These are phyloP conservation scores for Monosporozyma yasuniensis DNA, from an alignment of 805 yeast species.

Conservation along the genomic window DNA sequence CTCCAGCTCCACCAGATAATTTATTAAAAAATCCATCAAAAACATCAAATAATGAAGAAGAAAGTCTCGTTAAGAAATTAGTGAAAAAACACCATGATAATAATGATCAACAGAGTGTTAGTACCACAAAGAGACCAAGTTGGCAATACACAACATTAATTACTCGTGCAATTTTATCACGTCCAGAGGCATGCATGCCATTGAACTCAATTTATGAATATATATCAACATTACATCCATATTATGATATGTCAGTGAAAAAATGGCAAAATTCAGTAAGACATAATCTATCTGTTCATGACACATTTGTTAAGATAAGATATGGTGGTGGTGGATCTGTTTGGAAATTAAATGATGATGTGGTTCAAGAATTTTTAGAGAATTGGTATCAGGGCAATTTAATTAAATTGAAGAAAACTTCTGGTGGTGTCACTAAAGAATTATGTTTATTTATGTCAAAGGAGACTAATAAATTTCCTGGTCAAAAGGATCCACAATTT, in stretches of 20 bases:
- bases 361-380: constrained; percentile 71
- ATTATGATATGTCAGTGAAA: constrained; percentile 26
- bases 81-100: background rate
- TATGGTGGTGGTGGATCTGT: constrained; percentile 99
- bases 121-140: constrained; percentile 65
- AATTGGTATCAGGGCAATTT: constrained; percentile 70
- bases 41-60: background rate
- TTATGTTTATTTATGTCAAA: constrained; percentile 58
- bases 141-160: constrained; percentile 96
- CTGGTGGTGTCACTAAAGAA: constrained; percentile 70
- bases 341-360: constrained; percentile 87
- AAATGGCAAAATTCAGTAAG: constrained; percentile 98
- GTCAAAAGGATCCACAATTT: constrained; percentile 6
- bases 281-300: constrained; percentile 85
- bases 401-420: constrained; percentile 55
- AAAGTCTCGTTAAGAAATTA: background rate
- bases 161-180: constrained; percentile 87
- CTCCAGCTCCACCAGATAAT: too few relatives aligned
- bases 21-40: background rate
- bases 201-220: constrained; percentile 84
- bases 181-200: constrained; percentile 76
- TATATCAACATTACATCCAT: constrained; percentile 50
- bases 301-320: constrained; percentile 90
- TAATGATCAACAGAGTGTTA: background rate
- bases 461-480: constrained; percentile 30